A percentile compares a stretch with the other conserved stretches of the same genome.
These are phyloP conservation scores for Globisporangium spinosum DNA, from an alignment of 352 stramenopile genomes.

Conservation along the genomic window DNA sequence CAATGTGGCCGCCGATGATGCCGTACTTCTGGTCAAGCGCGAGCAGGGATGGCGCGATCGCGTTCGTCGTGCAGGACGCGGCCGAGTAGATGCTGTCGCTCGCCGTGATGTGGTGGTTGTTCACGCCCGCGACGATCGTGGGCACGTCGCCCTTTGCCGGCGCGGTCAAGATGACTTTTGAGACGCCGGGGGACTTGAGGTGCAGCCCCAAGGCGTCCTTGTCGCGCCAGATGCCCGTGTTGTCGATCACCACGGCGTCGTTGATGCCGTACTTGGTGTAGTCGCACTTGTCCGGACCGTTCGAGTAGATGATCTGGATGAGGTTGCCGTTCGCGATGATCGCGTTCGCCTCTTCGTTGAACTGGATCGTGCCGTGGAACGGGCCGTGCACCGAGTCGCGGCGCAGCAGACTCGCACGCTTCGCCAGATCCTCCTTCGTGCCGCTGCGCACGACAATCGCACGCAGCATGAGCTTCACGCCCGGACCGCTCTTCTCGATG, in stretches of 20 bases:
- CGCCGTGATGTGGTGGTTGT: slow-evolving; percentile 61
- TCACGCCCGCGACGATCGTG: slow-evolving; percentile 80
- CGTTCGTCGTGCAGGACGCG: slow-evolving; percentile 85
- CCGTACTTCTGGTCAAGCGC: slow-evolving; percentile 81
- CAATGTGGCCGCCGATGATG: slow-evolving; percentile 81
- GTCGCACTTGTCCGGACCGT: slow-evolving; percentile 81
- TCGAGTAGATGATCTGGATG: slow-evolving; percentile 87
- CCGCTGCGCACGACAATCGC: slow-evolving; percentile 87
- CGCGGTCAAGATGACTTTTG: slow-evolving; percentile 80
- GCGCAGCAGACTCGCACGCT: slow-evolving; percentile 78
- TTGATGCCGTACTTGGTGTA: slow-evolving; percentile 87
- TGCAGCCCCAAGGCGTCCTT: slow-evolving; percentile 61
- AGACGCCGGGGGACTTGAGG: slow-evolving; percentile 68
- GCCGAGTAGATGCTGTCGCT: slow-evolving; percentile 69
- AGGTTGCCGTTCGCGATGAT: slow-evolving; percentile 87
- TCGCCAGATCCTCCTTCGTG: slow-evolving; percentile 77
- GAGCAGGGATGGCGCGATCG: slow-evolving; percentile 71
- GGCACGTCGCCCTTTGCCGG: slow-evolving; percentile 70
- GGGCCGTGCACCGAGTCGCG: slow-evolving; percentile 85
- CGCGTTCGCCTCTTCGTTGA: slow-evolving; percentile 82
- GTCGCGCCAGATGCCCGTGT: slow-evolving; percentile 83
- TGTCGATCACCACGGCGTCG: slow-evolving; percentile 88
- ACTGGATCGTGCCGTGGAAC: slow-evolving; percentile 79
- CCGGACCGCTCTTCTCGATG: slow-evolving; percentile 83
- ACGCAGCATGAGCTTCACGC: slow-evolving; percentile 85